Base-by-base conservation (phyloP, 225 moss, liverwort and hornwort genomes). In the Takakia lepidozioides region DNA sequence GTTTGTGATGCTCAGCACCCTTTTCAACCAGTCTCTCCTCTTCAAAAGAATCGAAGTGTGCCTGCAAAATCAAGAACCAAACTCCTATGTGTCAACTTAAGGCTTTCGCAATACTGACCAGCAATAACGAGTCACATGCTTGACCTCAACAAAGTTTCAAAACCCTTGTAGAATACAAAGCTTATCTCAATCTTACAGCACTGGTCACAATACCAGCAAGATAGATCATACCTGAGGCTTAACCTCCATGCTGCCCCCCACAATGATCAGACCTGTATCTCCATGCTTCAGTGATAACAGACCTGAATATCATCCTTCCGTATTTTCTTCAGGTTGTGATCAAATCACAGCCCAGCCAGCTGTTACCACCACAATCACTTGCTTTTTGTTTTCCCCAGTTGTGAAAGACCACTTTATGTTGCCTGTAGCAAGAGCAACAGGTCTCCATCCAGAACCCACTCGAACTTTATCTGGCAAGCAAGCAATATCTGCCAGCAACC, bases 311-410 rank as follows among this genome's bases (percentile, higher is more conserved):
- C 75, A 58, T 66, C 60, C 69, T 93, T 88, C 93, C 93, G 88
- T 27, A 88, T 62, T 47, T 88, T 88, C 48, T 66, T 78, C 75
- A 93, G 56, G 51, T 88, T 93, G 65, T 93, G 88, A 74, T 93
- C 88, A 61, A 88, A 93, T 69, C 93, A 93, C 45, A 93, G 81
- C 74, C 88, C 93, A 86, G 60, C 83, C 80, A 25, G 83, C 83
- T 40, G 93, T 93, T 44, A 93, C 93, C 34, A 93, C 93, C 27
- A 93, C 86, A 41, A 93, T 75, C 56, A 86, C 75, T 73, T 88
- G 73, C 73, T 93, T 93, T 28, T 58, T 67, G 57, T 48, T 29
- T 40, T 86, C 83, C 17, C 76, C 80, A 29, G 85, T 51, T 54
- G 60, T 71, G n/a, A 40, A 29, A 28, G 60, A 61, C 46, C 81